A percentile compares a stretch with the other conserved stretches of the same genome.
Evolutionary conservation across 306 rosid genomes (phyloP).

Genomic region (Begonia peltatifolia): DNA sequence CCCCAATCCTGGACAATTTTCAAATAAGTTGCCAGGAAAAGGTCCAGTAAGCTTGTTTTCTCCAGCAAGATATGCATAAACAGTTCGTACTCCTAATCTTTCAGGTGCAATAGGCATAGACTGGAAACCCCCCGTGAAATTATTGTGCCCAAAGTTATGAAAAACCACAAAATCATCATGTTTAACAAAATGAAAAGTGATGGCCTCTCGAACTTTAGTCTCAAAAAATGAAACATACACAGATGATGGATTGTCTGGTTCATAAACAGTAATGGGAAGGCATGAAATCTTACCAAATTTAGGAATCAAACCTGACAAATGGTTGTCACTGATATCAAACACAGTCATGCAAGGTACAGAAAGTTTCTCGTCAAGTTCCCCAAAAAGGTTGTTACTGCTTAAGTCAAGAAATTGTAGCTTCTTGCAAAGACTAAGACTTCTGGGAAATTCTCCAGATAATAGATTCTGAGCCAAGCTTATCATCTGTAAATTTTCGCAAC

Average conservation of each 20-base stretch:
- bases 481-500: conserved; percentile 61
- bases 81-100: conserved; percentile 27
- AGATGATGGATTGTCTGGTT: conserved; percentile 8
- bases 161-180: conserved; percentile 20
- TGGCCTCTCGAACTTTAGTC: conserved; percentile 22
- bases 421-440: conserved; percentile 38
- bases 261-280: conserved; percentile 17
- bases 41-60: conserved; percentile 50
- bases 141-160: conserved; percentile 67
- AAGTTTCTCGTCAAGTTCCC: conserved; percentile 38
- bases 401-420: conserved; percentile 59
- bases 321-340: conserved; percentile 69
- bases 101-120: conserved; percentile 48
- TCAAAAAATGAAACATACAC: conserved; percentile 38
- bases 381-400: conserved; percentile 50
- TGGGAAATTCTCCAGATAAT: conserved; percentile 48
- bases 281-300: conserved; percentile 22
- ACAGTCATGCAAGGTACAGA: conserved; percentile 58
- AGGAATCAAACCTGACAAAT: conserved; percentile 51
- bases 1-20: conserved; percentile 42
- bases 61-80: conserved; percentile 46
- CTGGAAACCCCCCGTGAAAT: conserved; percentile 33
- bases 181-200: conserved; percentile 14
- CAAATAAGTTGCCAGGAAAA: conserved; percentile 48
- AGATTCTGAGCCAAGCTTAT: conserved; percentile 62